phyloP scores from a whole-genome alignment of 2,329 filamentous ascomycete genomes.

The Coniella vitis region DNA sequence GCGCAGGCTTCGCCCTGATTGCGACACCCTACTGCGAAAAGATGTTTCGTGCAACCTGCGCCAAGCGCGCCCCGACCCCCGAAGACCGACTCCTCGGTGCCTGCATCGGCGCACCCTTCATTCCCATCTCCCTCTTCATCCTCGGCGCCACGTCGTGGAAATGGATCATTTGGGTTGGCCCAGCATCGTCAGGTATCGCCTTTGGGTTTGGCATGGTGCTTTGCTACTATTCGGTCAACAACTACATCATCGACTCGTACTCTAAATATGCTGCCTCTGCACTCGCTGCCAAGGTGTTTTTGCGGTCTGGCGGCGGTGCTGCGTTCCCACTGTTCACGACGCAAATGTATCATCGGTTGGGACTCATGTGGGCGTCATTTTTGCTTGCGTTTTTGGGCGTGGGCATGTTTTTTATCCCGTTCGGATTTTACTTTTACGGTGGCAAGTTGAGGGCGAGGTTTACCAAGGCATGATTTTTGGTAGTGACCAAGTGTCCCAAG shows the following conservation, averaged over 20 bases:
- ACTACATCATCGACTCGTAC: constrained; percentile 48
- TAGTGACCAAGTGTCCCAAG: no score
- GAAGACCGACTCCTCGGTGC: constrained; percentile 59
- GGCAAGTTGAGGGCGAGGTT: neutral
- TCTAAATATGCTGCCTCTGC: constrained; percentile 54
- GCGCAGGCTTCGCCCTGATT: constrained; percentile 28
- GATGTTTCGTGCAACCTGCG: neutral
- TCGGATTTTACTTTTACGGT: constrained; percentile 1
- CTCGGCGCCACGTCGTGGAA: constrained; percentile 60
- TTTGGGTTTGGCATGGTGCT: constrained; percentile 36
- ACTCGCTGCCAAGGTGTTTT: constrained; percentile 48
- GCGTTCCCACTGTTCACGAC: constrained; percentile 52
- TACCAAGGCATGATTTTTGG: neutral
- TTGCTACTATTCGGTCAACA: constrained; percentile 47
- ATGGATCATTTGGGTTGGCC: constrained; percentile 43
- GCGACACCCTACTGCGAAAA: neutral
- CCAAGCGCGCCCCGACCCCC: neutral
- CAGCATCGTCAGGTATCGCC: constrained; percentile 24
- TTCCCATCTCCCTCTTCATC: constrained; percentile 61
- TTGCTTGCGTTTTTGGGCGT: constrained; percentile 24
- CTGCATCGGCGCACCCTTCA: constrained; percentile 53
- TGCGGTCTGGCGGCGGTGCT: constrained; percentile 50
- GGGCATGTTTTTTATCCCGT: constrained; percentile 2
- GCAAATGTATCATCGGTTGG: constrained; percentile 27
- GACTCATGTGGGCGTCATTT: constrained; percentile 26